phyloP scores from a whole-genome alignment of 1,139 yeast species.

The Kodamaea sp. region DNA sequence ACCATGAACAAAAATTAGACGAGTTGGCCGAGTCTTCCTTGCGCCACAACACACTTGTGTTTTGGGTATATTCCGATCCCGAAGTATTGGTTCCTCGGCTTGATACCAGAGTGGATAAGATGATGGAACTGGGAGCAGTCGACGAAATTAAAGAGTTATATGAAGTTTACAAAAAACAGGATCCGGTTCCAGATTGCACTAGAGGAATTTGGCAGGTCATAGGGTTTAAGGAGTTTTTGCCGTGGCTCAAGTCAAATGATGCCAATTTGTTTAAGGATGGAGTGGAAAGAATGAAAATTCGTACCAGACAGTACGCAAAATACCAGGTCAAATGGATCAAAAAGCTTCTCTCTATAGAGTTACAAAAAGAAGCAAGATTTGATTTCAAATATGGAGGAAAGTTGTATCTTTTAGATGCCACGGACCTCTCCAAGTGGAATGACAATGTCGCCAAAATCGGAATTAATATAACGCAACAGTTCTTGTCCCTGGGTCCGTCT shows the following conservation, averaged over 20 bases:
- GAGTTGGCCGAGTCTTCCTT: conserved; percentile 49
- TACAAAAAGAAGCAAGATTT: conserved; percentile 51
- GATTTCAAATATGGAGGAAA: conserved; percentile 59
- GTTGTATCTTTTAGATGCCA: conserved; percentile 72
- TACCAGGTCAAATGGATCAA: conserved; percentile 93
- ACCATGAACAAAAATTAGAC: conserved; percentile 56
- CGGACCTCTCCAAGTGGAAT: conserved; percentile 65
- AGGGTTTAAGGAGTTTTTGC: conserved; percentile 91
- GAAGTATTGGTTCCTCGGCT: conserved; percentile 59
- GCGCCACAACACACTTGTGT: conserved; percentile 65
- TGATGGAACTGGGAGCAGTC: conserved; percentile 71
- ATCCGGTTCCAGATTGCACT: conserved; percentile 52
- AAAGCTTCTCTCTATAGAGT: conserved; percentile 66
- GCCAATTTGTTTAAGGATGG: conserved; percentile 43
- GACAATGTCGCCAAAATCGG: conserved; percentile 59
- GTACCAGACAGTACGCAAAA: conserved; percentile 86
- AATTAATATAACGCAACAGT: conserved; percentile 43
- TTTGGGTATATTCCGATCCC: conserved; percentile 84
- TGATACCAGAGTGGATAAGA: conserved; percentile 77
- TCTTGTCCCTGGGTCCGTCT: conserved; percentile 30
- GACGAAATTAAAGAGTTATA: conserved; percentile 67
- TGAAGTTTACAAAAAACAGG: conserved; percentile 32
- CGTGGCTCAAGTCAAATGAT: conserved; percentile 54
- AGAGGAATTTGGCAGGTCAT: conserved; percentile 93
- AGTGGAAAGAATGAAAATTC: conserved; percentile 73